A percentile compares a stretch with the other conserved stretches of the same genome.
phyloP scores from a whole-genome alignment of 2,329 filamentous ascomycete genomes.

The Aureobasidium sp. region DNA sequence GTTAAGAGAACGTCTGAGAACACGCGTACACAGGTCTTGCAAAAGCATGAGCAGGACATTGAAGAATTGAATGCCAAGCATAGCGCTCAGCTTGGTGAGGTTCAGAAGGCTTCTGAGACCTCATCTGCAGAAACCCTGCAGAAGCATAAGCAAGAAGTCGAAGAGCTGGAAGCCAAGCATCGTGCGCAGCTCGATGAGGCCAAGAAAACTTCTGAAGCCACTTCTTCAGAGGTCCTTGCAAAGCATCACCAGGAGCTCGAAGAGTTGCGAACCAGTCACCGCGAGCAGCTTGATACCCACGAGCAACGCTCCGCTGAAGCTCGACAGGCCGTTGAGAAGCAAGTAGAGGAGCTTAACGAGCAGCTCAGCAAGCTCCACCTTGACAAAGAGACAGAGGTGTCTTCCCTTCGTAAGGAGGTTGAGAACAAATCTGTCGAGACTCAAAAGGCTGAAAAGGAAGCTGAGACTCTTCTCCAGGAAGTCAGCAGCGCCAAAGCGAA shows the following conservation, averaged over 20 bases:
- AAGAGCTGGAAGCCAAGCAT: background rate
- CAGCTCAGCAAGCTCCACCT: conserved; percentile 7
- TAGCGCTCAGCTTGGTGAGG: background rate
- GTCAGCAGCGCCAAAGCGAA: conserved; percentile 1
- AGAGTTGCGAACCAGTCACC: background rate
- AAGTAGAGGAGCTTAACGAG: conserved; percentile 3
- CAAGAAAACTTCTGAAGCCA: background rate
- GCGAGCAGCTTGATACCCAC: background rate
- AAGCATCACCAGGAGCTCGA: background rate
- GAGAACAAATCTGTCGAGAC: background rate
- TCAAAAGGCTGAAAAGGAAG: background rate
- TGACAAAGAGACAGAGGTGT: background rate
- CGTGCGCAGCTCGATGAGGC: background rate
- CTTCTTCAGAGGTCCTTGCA: background rate
- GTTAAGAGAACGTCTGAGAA: background rate
- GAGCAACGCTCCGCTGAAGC: background rate
- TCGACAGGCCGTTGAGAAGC: conserved; percentile 5
- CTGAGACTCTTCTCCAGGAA: background rate
- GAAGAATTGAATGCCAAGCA: conserved; percentile 8
- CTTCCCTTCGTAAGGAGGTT: background rate
- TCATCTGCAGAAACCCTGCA: background rate
- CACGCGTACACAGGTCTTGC: background rate
- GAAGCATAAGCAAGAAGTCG: conserved; percentile 1
- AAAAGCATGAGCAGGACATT: background rate
- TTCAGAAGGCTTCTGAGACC: background rate